A percentile compares a stretch with the other conserved stretches of the same genome.
phyloP scores from a whole-genome alignment of 2,329 filamentous ascomycete species.

The Balansia obtecta region DNA sequence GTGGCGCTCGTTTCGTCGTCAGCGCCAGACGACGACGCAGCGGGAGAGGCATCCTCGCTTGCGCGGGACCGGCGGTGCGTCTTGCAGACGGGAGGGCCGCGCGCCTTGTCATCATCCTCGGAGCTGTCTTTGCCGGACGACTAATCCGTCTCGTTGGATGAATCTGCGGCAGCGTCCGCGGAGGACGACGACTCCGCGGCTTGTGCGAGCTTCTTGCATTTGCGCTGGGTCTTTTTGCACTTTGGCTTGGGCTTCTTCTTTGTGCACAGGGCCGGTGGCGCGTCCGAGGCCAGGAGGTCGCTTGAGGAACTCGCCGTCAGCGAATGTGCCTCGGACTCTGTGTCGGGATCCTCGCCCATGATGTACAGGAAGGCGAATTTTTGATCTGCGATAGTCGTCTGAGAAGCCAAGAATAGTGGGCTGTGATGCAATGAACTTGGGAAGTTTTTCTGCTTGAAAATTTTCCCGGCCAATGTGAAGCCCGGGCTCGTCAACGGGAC shows the following conservation, averaged over 20 bases:
- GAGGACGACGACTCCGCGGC: background rate
- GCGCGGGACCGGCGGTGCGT: background rate
- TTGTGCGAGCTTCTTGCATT: background rate
- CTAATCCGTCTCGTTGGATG: background rate
- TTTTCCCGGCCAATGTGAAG: no score
- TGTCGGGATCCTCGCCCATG: background rate
- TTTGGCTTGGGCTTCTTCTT: background rate
- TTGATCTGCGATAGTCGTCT: no score
- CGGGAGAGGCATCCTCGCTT: background rate
- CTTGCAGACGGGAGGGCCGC: background rate
- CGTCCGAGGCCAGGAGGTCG: background rate
- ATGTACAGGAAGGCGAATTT: background rate
- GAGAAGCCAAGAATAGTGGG: no score
- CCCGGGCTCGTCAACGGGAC: no score
- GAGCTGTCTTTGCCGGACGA: background rate
- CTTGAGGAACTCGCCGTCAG: background rate
- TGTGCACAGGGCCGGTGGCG: background rate
- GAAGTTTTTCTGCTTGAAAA: no score
- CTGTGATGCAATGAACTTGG: background rate
- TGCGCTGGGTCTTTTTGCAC: background rate
- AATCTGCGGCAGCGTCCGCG: background rate
- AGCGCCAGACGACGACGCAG: background rate
- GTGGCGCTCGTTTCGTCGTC: background rate
- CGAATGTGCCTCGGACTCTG: background rate
- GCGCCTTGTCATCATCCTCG: background rate